phyloP scores from a whole-genome alignment of 345 rosid species.

The Pugionium dolabratum region DNA sequence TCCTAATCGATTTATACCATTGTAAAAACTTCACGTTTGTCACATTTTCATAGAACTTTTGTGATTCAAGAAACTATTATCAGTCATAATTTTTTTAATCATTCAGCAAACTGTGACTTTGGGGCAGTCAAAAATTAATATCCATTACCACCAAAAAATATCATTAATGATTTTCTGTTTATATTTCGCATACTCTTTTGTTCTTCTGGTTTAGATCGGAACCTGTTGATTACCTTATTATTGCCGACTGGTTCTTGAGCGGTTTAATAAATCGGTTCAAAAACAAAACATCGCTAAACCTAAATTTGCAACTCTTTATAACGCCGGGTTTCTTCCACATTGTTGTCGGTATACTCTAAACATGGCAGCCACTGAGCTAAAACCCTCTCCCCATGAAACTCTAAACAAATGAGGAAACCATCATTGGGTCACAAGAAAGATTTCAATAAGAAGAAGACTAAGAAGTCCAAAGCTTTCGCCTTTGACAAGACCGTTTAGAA shows the following conservation, averaged over 20 bases:
- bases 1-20: no score
- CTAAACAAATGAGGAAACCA: conserved; percentile 14
- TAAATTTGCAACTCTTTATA: conserved; percentile 23
- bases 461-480: conserved; percentile 24
- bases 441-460: conserved; percentile 34
- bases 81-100: no score
- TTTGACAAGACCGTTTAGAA: conserved; percentile 16
- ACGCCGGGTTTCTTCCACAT: conserved; percentile 35
- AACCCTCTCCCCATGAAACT: conserved; percentile 32
- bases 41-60: no score
- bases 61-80: no score
- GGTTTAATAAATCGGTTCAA: conserved; percentile 10
- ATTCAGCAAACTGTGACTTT: no score
- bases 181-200: no score
- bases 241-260: not conserved
- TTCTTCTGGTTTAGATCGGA: no score
- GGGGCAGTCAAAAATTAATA: no score
- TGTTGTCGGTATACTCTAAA: not conserved
- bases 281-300: conserved; percentile 27
- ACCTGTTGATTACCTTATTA: not conserved
- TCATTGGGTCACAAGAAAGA: conserved; percentile 34
- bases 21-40: no score
- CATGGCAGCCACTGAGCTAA: conserved; percentile 25
- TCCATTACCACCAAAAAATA: no score
- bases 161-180: no score